Conservation (phyloP, 106 monocot genomes). For the Dendrobium huoshanense region DNA sequence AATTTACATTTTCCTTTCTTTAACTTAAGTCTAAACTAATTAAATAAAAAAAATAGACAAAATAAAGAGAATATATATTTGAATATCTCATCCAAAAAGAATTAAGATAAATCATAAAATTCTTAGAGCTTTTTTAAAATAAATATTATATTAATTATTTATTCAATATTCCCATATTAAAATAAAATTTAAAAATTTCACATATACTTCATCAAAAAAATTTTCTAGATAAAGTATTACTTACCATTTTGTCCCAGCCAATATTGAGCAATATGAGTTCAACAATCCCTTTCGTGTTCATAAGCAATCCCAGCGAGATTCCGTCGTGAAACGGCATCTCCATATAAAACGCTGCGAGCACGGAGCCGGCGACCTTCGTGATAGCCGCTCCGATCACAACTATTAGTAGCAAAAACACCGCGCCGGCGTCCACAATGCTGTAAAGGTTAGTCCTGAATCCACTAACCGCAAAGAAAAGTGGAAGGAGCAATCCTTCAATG, state of each 20-base stretch:
- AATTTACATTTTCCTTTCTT: too few species aligned
- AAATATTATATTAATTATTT: too few species aligned
- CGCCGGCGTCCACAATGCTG: background rate
- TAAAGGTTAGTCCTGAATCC: conserved; percentile 28
- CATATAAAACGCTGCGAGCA: conserved; percentile 24
- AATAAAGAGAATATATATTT: too few species aligned
- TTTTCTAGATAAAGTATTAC: too few species aligned
- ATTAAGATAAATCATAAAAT: too few species aligned
- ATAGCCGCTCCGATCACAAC: conserved; percentile 11
- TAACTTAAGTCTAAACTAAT: too few species aligned
- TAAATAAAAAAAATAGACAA: too few species aligned
- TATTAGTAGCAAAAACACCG: conserved; percentile 13
- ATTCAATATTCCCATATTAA: background rate
- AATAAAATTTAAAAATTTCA: too few species aligned
- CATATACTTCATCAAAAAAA: too few species aligned
- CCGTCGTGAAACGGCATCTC: conserved; percentile 31
- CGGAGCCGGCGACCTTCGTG: conserved; percentile 19
- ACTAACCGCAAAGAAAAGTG: conserved; percentile 36
- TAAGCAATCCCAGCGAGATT: conserved; percentile 31
- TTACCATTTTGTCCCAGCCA: conserved; percentile 33
- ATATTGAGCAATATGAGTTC: conserved; percentile 59
- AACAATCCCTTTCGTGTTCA: conserved; percentile 54
- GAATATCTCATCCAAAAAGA: too few species aligned
- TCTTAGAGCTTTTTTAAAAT: too few species aligned
- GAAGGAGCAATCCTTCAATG: conserved; percentile 27